A percentile compares a stretch with the other conserved stretches of the same genome.
These are phyloP conservation scores for Emmonsia crescens DNA, from an alignment of 2,329 filamentous ascomycete species.

Conservation along the genomic window DNA sequence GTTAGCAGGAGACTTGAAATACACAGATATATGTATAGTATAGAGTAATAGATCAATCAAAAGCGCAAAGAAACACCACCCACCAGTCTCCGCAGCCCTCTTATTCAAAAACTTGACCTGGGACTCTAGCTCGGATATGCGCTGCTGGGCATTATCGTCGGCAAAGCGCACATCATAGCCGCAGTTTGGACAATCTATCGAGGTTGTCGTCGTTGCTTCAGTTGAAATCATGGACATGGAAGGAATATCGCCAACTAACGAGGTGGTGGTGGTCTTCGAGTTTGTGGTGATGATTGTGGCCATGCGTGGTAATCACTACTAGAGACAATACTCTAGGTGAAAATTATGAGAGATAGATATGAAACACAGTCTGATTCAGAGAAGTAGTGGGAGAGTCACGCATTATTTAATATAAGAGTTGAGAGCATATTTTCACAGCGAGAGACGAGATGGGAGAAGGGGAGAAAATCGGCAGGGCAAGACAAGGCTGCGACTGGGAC, in stretches of 20 bases:
- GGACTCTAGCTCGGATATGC: constrained; percentile 43
- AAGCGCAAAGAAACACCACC: constrained; percentile 10
- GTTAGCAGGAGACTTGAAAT: constrained; percentile 1
- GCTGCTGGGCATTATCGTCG: constrained; percentile 25
- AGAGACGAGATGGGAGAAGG: background rate
- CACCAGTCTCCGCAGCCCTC: constrained; percentile 45
- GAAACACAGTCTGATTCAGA: background rate
- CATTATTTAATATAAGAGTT: too few relatives aligned
- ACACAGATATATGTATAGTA: background rate
- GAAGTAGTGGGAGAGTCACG: background rate
- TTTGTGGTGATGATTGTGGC: background rate
- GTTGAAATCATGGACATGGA: background rate
- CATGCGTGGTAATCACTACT: too few relatives aligned
- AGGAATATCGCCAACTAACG: background rate
- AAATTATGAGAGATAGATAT: background rate
- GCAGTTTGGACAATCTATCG: constrained; percentile 28
- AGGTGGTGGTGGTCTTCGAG: background rate
- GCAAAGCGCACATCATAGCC: constrained; percentile 23
- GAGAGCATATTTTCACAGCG: too few relatives aligned
- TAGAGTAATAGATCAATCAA: background rate
- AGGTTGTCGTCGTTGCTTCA: background rate
- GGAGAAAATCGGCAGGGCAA: background rate
- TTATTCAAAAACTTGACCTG: constrained; percentile 43
- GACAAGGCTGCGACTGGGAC: too few relatives aligned
- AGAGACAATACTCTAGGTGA: too few relatives aligned